Base-by-base conservation (phyloP, 202 grass and related monocot species). In the Setaria viridis region DNA sequence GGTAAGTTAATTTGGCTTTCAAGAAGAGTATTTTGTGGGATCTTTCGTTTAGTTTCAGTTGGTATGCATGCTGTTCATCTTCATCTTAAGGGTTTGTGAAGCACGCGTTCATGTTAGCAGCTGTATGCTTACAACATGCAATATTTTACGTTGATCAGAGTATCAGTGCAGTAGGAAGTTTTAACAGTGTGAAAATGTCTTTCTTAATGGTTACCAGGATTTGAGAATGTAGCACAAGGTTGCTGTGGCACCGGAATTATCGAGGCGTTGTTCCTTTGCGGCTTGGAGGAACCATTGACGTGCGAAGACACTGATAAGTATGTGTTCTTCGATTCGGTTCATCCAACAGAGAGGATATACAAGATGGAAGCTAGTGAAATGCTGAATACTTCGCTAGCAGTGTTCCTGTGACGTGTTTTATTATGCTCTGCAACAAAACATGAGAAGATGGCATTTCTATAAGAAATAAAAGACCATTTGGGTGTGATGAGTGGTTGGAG, bases 1-100 rank as follows among this genome's bases (percentile, higher is more conserved):
- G 89, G 85, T 91, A 49, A 77, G 84, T 14, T 54, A 1, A 17
- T 54, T 55, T 55, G 5, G 15, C 17, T 55, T 55, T 51, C 13
- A 51, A 4, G 15, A 51, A 51, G 16, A 55, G 16, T 12, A 51
- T 51, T 12, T 12, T 43, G 42, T 43, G 42, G 42, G 42, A 7
- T 43, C 34, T 43, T 43, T 43, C 42, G 7, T 43, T 43, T 43
- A 43, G 42, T 43, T 43, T 6, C 34, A 35, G 34, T 35, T 35
- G 34, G 34, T 35, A 10, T 47, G 6, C 10, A 47, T 15, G 48
- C 13, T 14, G 49, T 51, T 51, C 49, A 51, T 51, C 49, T 51
- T 51, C 49, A 51, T 16, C 2, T 14, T 51, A 15, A 51, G 16
- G 12, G 46, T 48, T 11, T 48, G 46, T 48, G 46, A 45, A 7